phyloP scores from a whole-genome alignment of 129 eudicot species.

The Centella asiatica region DNA sequence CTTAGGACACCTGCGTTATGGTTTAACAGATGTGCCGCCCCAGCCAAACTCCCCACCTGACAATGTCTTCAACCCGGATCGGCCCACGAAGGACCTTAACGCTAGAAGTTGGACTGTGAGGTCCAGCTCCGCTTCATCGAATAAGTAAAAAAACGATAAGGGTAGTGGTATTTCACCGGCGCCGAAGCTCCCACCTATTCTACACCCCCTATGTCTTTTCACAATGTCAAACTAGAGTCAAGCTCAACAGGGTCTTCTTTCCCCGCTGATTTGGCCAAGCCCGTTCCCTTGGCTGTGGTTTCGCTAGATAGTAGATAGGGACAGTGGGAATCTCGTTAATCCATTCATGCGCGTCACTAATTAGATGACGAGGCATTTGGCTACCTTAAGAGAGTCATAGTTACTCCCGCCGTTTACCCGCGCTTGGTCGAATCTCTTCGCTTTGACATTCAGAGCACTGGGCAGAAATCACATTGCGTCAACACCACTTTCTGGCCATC shows the following conservation, averaged over 20 bases:
- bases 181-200: neutral
- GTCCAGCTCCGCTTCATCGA: too few relatives aligned
- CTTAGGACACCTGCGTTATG: constrained; percentile 23
- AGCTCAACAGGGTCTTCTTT: too few relatives aligned
- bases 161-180: neutral
- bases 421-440: constrained; percentile 2
- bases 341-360: too few relatives aligned
- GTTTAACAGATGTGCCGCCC: constrained; percentile 27
- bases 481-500: neutral
- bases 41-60: constrained; percentile 20
- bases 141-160: neutral
- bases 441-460: constrained; percentile 6
- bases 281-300: too few relatives aligned
- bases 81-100: neutral
- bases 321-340: too few relatives aligned
- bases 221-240: too few relatives aligned
- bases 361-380: too few relatives aligned
- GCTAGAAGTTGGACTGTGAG: neutral
- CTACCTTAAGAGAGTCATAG: too few relatives aligned
- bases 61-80: neutral
- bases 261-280: too few relatives aligned
- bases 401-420: constrained; percentile 3
- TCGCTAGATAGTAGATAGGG: too few relatives aligned
- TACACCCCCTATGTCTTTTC: too few relatives aligned
- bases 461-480: constrained; percentile 5